A percentile compares a stretch with the other conserved stretches of the same genome.
Conservation (phyloP, 257 asterid genomes). For the Thymus mandschuricus region DNA sequence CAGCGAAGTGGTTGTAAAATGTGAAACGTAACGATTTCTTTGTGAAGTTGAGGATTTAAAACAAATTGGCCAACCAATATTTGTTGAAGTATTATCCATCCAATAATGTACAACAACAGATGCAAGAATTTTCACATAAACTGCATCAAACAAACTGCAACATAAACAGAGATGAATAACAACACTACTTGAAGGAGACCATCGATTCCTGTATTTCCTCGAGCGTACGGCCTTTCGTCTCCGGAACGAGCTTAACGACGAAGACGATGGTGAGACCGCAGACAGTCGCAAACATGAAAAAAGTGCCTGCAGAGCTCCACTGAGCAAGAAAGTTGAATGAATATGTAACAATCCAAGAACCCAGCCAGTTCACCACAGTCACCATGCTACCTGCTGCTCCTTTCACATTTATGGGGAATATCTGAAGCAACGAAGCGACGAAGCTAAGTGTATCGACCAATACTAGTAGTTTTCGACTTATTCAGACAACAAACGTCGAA, state of each 20-base stretch:
- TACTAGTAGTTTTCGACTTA: not conserved
- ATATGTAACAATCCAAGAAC: constrained; percentile 81
- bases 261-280: constrained; percentile 67
- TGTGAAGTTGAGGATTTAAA: no score
- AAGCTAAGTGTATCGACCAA: not conserved
- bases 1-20: no score
- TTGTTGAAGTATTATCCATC: not conserved
- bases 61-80: no score
- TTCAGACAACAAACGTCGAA: not conserved
- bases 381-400: constrained; percentile 87
- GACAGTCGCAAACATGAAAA: constrained; percentile 61
- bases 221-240: constrained; percentile 77
- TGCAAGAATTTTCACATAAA: not conserved
- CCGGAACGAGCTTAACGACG: constrained; percentile 67
- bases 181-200: constrained; percentile 39
- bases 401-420: constrained; percentile 88
- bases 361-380: constrained; percentile 81
- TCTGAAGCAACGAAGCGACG: constrained; percentile 42
- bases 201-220: constrained; percentile 84
- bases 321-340: constrained; percentile 70
- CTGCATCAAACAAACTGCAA: not conserved
- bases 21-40: no score
- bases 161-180: not conserved
- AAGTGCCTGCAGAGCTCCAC: constrained; percentile 89
- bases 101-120: not conserved